Conservation (phyloP, 441 rosid genomes). For the Raphanus hybrid region DNA sequence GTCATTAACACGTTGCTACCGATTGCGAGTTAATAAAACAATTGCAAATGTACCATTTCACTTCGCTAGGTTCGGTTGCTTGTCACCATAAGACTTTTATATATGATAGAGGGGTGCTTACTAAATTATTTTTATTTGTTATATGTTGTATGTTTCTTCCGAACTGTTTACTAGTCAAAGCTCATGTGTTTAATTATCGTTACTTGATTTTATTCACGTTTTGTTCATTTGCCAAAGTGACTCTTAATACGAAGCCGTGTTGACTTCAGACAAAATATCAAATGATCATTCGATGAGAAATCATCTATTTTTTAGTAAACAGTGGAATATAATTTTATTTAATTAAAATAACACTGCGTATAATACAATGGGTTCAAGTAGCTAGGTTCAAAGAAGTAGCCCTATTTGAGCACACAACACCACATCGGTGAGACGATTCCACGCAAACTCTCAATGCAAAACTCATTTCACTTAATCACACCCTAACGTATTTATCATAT, state of each 20-base stretch:
- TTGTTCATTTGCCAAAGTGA: constrained; percentile 6
- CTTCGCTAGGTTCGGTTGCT: too few species aligned
- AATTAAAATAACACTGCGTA: not conserved
- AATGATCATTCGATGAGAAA: not conserved
- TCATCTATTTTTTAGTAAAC: not conserved
- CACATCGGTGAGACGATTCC: constrained; percentile 14
- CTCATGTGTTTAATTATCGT: not conserved
- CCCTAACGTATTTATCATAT: constrained; percentile 8
- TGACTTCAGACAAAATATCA: not conserved
- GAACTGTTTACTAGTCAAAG: not conserved
- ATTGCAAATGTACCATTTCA: too few species aligned
- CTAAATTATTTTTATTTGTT: not conserved
- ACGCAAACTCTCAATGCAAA: constrained; percentile 23
- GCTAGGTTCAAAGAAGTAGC: too few species aligned
- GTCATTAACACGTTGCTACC: too few species aligned
- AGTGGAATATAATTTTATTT: not conserved
- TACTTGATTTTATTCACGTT: constrained; percentile 17
- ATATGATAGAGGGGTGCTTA: too few species aligned
- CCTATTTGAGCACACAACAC: constrained; percentile 24
- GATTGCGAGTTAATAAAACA: too few species aligned
- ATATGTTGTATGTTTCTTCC: not conserved
- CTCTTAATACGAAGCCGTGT: constrained; percentile 22
- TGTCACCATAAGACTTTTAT: too few species aligned
- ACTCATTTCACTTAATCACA: constrained; percentile 25
- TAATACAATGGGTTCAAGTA: constrained; percentile 9